phyloP scores from a whole-genome alignment of 2,329 filamentous ascomycete species.

The Knufia petricola region DNA sequence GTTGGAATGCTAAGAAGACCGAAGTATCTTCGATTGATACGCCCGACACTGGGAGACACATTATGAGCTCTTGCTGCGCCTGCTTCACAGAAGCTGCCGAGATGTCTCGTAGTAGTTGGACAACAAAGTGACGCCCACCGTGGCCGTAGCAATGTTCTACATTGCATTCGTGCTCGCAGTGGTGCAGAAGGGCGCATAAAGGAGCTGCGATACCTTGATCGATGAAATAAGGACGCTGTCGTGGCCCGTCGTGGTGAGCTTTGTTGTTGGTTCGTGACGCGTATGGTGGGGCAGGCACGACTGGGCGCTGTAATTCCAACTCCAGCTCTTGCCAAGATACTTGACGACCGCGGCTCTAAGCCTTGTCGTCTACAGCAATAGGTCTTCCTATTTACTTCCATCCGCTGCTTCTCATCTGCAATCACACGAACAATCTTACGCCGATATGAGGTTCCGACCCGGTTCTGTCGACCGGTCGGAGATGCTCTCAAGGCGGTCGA shows the following conservation, averaged over 20 bases:
- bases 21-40: conserved; percentile 11
- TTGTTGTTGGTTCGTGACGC: neutral
- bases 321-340: neutral
- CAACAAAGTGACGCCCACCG: neutral
- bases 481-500: too few species aligned
- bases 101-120: neutral
- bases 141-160: neutral
- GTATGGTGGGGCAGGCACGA: neutral
- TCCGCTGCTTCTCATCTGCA: too few species aligned
- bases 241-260: neutral
- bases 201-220: neutral
- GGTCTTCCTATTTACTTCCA: neutral
- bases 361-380: neutral
- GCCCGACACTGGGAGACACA: neutral
- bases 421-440: too few species aligned
- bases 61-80: neutral
- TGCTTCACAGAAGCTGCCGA: neutral
- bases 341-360: neutral
- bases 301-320: neutral
- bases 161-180: conserved; percentile 3
- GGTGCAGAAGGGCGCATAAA: neutral
- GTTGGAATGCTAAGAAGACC: conserved; percentile 29
- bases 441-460: too few species aligned
- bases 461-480: too few species aligned
- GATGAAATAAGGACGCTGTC: neutral